Evolutionary conservation across 768 basidiomycete genomes (phyloP), one percentile per base, ranked within the genome.

Genomic region (Hypsizygus marmoreus): DNA sequence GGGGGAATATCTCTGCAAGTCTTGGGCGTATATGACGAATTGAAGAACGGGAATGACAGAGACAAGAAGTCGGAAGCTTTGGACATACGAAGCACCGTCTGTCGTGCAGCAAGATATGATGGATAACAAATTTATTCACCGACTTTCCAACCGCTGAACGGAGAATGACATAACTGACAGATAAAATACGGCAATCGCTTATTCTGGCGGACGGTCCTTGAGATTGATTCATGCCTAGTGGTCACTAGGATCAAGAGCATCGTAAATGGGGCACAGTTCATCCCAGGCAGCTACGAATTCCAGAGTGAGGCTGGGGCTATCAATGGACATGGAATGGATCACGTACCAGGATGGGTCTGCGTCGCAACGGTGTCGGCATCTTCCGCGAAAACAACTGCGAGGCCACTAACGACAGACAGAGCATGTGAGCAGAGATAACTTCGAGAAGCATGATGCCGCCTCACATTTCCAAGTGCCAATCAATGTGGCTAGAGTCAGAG

Each of bases 391-490:
- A 72, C 65, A 23, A 66, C 56, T 8, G 66, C 65, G 12, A 71
- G 54, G 6, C 56, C 60, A 24, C 56, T 58, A 35, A n/a, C n/a
- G n/a, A n/a, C 11, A 33, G 22, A 8, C n/a, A 19, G 10, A 12
- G 26, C 17, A 3, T 25, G 13, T 17, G 23, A 39, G 35, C 28
- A 22, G 24, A 40, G 29, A n/a, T 26, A 13, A 20, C 38, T 32
- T 40, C 30, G 26, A 14, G 32, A 24, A 34, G 12, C 4, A 11
- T 39, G 25, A 10, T 4, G 60, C n/a, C n/a, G n/a, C n/a, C 65
- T 38, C 36, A 69, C 70, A 56, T 39, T n/a, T 69, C 65, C 16
- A 71, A 54, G 50, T 71, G 68, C 62, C 65, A 68, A 45, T 71
- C 69, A 29, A 67, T 62, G 39, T 67, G 67, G 32, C 63, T 64